phyloP scores from a whole-genome alignment of 331 rosid species.

The Stylosanthes scabra region DNA sequence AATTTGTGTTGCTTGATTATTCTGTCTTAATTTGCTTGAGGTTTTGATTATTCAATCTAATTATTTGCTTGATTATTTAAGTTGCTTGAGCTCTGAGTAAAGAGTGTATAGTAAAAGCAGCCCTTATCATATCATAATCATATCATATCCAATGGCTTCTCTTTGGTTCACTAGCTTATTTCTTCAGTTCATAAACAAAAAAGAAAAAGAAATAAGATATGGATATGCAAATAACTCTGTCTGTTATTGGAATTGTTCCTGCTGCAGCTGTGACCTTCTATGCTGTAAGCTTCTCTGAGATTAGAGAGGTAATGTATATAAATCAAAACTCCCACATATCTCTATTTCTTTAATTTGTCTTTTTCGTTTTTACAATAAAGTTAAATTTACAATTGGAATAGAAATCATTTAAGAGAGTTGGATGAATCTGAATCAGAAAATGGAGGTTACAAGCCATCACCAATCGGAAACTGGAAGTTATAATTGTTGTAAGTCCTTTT shows the following conservation, averaged over 20 bases:
- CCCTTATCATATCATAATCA: slow-evolving; percentile 31
- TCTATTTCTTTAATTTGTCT: too few relatives aligned
- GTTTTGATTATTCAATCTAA: too few relatives aligned
- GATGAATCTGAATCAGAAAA: slow-evolving; percentile 49
- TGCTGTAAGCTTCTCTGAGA: slow-evolving; percentile 56
- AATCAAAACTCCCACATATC: too few relatives aligned
- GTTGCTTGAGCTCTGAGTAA: not conserved
- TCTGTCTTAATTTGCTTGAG: too few relatives aligned
- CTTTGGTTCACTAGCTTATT: not conserved
- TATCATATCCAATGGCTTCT: not conserved
- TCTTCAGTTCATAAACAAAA: not conserved
- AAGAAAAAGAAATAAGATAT: slow-evolving; percentile 7
- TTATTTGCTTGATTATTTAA: too few relatives aligned
- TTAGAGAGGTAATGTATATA: slow-evolving; percentile 48
- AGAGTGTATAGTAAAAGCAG: not conserved
- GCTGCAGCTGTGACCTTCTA: slow-evolving; percentile 62
- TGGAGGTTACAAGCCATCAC: slow-evolving; percentile 46
- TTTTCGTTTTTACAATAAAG: too few relatives aligned
- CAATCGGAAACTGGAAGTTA: too few relatives aligned
- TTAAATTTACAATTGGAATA: slow-evolving; percentile 19
- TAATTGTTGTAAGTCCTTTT: slow-evolving; percentile 40
- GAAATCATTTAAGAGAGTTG: slow-evolving; percentile 50
- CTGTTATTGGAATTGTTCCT: slow-evolving; percentile 47
- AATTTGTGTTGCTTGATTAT: too few relatives aligned
- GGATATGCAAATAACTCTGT: slow-evolving; percentile 48